phyloP scores from a whole-genome alignment of 2,329 filamentous ascomycete species.

The Clarireedia homoeocarpa region DNA sequence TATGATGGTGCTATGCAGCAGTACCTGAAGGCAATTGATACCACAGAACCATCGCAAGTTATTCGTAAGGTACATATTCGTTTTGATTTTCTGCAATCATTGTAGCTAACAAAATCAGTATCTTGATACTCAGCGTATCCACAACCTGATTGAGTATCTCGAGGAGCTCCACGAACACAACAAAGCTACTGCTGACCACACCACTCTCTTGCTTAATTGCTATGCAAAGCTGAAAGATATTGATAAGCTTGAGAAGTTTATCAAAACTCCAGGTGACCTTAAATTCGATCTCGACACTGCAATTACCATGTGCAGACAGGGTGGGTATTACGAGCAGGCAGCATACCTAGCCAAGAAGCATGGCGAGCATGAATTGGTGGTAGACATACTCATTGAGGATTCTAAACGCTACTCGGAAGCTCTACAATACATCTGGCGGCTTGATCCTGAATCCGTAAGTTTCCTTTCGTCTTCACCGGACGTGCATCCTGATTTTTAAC shows the following conservation, averaged over 20 bases:
- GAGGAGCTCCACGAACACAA: conserved; percentile 94
- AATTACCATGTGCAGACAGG: conserved; percentile 94
- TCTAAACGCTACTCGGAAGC: conserved; percentile 86
- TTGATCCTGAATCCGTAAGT: conserved; percentile 69
- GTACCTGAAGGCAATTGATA: conserved; percentile 92
- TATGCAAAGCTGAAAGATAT: conserved; percentile 98
- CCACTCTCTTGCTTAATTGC: conserved; percentile 88
- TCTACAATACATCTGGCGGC: conserved; percentile 80
- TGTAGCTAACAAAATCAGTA: conserved; percentile 49
- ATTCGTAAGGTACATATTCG: conserved; percentile 66
- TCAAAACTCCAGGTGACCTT: conserved; percentile 87
- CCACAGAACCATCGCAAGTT: conserved; percentile 91
- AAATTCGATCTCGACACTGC: conserved; percentile 97
- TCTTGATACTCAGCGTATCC: conserved; percentile 92
- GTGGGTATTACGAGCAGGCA: conserved; percentile 93
- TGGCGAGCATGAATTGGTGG: conserved; percentile 84
- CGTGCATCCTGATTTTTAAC: conserved; percentile 6
- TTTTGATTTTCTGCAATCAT: background rate
- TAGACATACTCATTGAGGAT: conserved; percentile 93
- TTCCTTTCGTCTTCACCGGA: background rate
- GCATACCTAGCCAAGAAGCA: conserved; percentile 93
- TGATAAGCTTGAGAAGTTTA: conserved; percentile 91
- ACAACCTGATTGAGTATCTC: conserved; percentile 93
- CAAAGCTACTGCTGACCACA: conserved; percentile 90
- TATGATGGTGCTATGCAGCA: conserved; percentile 99